Percentiles rank a stretch among this genome's conserved stretches.
These are phyloP conservation scores for Cutaneotrichosporon sp. DNA, from an alignment of 1,284 basidiomycete species.

Conservation along the genomic window DNA sequence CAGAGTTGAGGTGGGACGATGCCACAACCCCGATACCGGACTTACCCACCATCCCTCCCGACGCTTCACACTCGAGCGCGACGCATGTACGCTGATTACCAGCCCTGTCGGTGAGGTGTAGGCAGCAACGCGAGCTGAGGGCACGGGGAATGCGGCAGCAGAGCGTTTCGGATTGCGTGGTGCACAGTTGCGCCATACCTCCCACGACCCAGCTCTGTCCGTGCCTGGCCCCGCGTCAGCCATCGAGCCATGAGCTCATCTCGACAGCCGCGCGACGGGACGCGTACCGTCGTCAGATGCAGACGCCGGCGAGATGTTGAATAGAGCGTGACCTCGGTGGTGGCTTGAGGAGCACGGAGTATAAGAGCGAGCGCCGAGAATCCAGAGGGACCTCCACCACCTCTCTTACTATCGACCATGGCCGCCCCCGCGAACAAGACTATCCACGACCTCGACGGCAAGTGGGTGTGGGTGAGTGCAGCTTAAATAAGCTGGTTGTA, in stretches of 20 bases:
- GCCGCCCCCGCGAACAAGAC: conserved; percentile 13
- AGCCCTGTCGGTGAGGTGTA: too few relatives aligned
- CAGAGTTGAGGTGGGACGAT: neutral
- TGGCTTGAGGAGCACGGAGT: neutral
- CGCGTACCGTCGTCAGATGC: neutral
- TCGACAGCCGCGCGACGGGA: neutral
- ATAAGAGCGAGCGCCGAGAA: too few relatives aligned
- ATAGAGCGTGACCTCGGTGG: neutral
- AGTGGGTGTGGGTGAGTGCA: conserved; percentile 12
- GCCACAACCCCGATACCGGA: neutral
- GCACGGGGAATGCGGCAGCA: neutral
- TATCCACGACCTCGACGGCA: conserved; percentile 10
- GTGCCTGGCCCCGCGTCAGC: neutral
- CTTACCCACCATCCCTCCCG: neutral
- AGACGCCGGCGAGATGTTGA: neutral
- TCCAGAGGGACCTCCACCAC: too few relatives aligned
- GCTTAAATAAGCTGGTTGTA: neutral
- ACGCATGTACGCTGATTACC: neutral
- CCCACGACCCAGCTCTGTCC: neutral
- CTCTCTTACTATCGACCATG: conserved; percentile 1
- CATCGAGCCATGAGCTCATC: neutral
- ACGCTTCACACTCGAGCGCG: neutral
- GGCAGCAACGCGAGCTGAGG: neutral
- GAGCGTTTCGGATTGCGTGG: neutral
- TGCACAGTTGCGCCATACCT: neutral